Percentiles rank a stretch among this genome's conserved stretches.
phyloP scores from a whole-genome alignment of 495 filamentous ascomycete species.

The Neurospora sp. region DNA sequence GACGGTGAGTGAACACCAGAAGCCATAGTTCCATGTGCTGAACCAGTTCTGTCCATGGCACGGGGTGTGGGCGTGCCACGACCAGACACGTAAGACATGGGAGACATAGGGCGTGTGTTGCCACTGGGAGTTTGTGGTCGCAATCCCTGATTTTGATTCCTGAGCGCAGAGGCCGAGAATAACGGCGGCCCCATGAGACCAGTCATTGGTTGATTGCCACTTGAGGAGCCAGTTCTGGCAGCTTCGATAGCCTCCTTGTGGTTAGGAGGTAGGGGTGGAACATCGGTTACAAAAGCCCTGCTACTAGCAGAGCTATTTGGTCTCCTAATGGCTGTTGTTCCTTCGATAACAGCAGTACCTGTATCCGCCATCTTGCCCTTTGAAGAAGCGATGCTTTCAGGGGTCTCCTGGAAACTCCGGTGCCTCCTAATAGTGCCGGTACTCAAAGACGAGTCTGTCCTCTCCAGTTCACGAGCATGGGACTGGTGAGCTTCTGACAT shows the following conservation, averaged over 20 bases:
- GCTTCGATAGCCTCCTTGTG: constrained; percentile 78
- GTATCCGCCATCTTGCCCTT: constrained; percentile 23
- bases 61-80: constrained; percentile 33
- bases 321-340: constrained; percentile 29
- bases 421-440: constrained; percentile 25
- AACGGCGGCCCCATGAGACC: constrained; percentile 77
- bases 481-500: constrained; percentile 28
- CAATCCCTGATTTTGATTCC: constrained; percentile 27
- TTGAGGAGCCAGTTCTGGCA: constrained; percentile 44
- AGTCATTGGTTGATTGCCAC: constrained; percentile 34
- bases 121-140: constrained; percentile 64
- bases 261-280: constrained; percentile 70
- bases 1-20: constrained; percentile 33
- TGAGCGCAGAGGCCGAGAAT: constrained; percentile 71
- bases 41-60: constrained; percentile 17
- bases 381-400: constrained; percentile 26
- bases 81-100: constrained; percentile 20
- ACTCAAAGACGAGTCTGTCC: constrained; percentile 14
- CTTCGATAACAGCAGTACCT: constrained; percentile 15
- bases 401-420: constrained; percentile 28
- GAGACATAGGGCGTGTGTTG: constrained; percentile 27
- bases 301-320: constrained; percentile 65
- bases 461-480: constrained; percentile 16
- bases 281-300: constrained; percentile 17
- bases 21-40: constrained; percentile 19